Evolutionary conservation across 345 rosid genomes (phyloP).

Genomic region (Syzygium grande): DNA sequence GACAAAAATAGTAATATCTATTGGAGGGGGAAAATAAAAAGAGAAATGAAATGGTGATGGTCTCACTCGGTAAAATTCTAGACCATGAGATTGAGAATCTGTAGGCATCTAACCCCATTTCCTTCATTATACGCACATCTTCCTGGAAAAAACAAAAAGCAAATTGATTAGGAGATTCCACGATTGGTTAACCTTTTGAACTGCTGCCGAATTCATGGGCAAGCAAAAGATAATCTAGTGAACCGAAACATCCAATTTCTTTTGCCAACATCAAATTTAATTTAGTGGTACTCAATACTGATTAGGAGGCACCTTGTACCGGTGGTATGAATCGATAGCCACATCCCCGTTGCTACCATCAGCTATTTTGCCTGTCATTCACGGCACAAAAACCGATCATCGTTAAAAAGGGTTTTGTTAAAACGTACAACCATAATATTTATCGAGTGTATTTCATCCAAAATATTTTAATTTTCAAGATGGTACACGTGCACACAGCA

Average conservation of each 20-base stretch:
- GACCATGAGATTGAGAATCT: conserved; percentile 40
- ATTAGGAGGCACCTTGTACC: conserved; percentile 31
- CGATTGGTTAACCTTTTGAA: too few relatives aligned
- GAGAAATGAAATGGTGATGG: too few relatives aligned
- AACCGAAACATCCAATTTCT: neutral
- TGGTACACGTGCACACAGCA: neutral
- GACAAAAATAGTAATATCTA: neutral
- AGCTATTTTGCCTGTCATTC: conserved; percentile 22
- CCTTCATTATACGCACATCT: conserved; percentile 23
- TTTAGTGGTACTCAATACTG: neutral
- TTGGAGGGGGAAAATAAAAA: too few relatives aligned
- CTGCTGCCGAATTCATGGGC: too few relatives aligned
- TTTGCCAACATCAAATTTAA: neutral
- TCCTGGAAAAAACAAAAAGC: conserved; percentile 3
- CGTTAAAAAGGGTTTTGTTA: neutral
- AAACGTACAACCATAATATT: neutral
- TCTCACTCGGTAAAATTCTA: conserved; percentile 26
- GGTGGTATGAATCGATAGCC: conserved; percentile 39
- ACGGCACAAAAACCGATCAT: neutral
- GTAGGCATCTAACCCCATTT: conserved; percentile 30
- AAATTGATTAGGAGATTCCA: too few relatives aligned
- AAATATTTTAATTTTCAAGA: neutral
- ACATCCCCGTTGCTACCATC: conserved; percentile 45
- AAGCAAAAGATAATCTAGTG: too few relatives aligned
- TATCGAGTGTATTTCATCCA: neutral